Base-by-base conservation (phyloP, 2,329 filamentous ascomycete species). In the Xylaria hypoxylon region DNA sequence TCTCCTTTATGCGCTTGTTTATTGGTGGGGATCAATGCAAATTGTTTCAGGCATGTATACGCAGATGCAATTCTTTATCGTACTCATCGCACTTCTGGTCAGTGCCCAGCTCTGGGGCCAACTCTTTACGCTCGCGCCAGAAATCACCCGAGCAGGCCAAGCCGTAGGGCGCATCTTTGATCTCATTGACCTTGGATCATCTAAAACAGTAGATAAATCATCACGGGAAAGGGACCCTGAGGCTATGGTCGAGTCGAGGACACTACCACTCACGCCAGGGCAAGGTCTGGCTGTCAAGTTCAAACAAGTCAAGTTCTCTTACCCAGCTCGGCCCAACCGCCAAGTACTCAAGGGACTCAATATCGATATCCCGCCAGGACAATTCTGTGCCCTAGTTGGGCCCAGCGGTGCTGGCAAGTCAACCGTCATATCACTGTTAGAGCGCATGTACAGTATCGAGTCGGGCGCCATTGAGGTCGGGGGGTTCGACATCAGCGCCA, bases 21-120 rank as follows among this genome's bases (percentile, higher is more conserved):
- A 93, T 78, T 94, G 91, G 90, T 94, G 91, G 90, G 91, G 91
- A 3, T 85, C 90, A 0, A 90, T 87, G 71, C 87, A 89, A 68
- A 92, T 94, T 65, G 85, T 89, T 58, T 82, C 85, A 47, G 90
- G 91, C 4, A 80, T 87, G 62, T 90, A 90, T 70, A 83, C 80
- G 2, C 86, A 86, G 48, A 87, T 89, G 35, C 85, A 91, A n/a
- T 94, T 93, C 79, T 89, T 94, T 76, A 90, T 92, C 72, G 89
- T 94, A 7, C 82, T 93, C 3, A 84, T 91, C 5, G 85, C 90
- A 4, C 86, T 94, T 71, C 84, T 94, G 1, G 88, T 93, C 44
- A 90, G 89, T 63, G 90, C 92, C 0, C 89, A 92, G 76, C 83
- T 91, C 5, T 92, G 90, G 83, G 89, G 90, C 10, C 89, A 92